Conservation (phyloP, 768 basidiomycete species). For the Auricularia heimuer region DNA sequence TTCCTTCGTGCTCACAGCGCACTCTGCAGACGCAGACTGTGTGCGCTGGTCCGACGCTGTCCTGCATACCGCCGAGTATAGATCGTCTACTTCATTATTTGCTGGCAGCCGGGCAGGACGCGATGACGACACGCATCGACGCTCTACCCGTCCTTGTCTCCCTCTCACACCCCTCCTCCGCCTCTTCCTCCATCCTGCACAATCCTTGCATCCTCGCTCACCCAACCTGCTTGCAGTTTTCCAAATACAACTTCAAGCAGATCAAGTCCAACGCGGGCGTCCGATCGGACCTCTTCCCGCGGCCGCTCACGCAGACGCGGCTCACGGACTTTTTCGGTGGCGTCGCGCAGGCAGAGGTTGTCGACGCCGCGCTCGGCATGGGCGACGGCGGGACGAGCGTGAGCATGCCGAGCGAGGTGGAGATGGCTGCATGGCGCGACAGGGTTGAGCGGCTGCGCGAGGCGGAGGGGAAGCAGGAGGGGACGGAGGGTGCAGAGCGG, state of each 20-base stretch:
- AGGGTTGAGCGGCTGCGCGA: not conserved
- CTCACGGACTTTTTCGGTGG: constrained; percentile 88
- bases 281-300: constrained; percentile 71
- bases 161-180: no score
- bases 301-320: constrained; percentile 39
- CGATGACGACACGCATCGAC: no score
- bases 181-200: no score
- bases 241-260: constrained; percentile 61
- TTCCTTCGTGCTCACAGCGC: no score
- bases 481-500: no score
- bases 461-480: not conserved
- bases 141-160: no score
- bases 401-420: not conserved
- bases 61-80: no score
- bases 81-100: no score
- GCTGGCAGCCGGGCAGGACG: no score
- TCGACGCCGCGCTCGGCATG: constrained; percentile 5
- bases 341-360: constrained; percentile 72
- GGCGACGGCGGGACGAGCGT: not conserved
- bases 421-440: not conserved
- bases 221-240: constrained; percentile 44
- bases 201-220: no score
- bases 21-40: no score
- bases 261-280: constrained; percentile 88
- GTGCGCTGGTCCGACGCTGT: no score